Percentiles rank a stretch among this genome's conserved stretches.
Evolutionary conservation across 75 land plant genomes (phyloP).

Genomic region (Picea sitchensis): DNA sequence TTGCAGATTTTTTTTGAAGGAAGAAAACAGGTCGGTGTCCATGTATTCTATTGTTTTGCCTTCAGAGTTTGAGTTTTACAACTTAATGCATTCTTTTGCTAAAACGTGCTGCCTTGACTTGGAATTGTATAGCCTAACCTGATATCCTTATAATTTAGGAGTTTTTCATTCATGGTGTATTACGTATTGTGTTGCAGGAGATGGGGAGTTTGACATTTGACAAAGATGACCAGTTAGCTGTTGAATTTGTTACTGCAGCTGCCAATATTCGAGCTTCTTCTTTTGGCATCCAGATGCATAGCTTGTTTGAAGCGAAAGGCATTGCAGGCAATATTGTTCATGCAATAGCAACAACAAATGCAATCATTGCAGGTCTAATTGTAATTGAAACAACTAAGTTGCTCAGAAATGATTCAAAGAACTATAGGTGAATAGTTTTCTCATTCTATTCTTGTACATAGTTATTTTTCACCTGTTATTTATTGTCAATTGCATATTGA

Average conservation of each 20-base stretch:
- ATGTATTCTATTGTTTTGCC: background rate
- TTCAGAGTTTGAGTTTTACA: background rate
- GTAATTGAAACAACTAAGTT: conserved; percentile 95
- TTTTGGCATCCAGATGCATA: conserved; percentile 93
- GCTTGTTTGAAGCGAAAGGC: conserved; percentile 97
- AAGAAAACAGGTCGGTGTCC: conserved; percentile 55
- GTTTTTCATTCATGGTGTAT: background rate
- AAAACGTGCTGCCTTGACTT: background rate
- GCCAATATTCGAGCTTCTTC: conserved; percentile 93
- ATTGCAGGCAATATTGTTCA: conserved; percentile 99
- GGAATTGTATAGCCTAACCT: background rate
- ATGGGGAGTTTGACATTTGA: conserved; percentile 86
- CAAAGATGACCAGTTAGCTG: conserved; percentile 97
- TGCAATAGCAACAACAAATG: conserved; percentile 99
- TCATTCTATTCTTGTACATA: conserved; percentile 5
- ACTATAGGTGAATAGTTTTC: conserved; percentile 50
- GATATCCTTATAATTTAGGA: background rate
- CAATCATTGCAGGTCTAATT: conserved; percentile 92
- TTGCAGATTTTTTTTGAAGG: conserved; percentile 56
- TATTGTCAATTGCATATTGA: background rate
- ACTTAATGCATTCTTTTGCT: background rate
- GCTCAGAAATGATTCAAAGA: conserved; percentile 49
- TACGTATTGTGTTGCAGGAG: conserved; percentile 58
- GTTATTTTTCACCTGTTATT: background rate
- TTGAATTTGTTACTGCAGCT: conserved; percentile 99